These are phyloP conservation scores for Crassisporium funariophilum DNA, from an alignment of 768 basidiomycete genomes.

Conservation along the genomic window DNA sequence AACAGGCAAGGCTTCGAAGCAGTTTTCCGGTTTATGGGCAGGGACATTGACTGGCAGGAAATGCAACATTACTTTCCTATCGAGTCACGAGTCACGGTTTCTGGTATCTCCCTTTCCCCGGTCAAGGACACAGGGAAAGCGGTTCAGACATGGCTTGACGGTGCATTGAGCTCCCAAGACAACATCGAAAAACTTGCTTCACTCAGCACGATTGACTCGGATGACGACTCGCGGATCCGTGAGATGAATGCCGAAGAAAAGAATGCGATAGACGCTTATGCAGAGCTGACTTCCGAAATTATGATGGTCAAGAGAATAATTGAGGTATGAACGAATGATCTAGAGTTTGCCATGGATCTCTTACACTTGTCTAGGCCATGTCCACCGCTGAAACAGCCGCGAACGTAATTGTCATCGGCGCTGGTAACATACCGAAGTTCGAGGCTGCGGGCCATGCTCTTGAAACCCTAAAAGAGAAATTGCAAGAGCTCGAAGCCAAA, in stretches of 20 bases:
- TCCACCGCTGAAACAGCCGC: constrained; percentile 10
- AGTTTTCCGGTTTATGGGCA: neutral
- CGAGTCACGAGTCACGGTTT: constrained; percentile 6
- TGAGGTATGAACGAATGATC: constrained; percentile 18
- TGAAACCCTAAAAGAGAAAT: constrained; percentile 13
- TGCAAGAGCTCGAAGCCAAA: constrained; percentile 11
- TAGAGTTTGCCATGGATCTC: neutral
- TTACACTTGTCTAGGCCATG: constrained; percentile 11
- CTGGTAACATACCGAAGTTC: constrained; percentile 7
- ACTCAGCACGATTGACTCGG: constrained; percentile 10
- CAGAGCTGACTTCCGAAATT: constrained; percentile 35
- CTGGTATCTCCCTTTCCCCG: constrained; percentile 17
- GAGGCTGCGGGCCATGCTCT: neutral
- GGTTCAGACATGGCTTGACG: constrained; percentile 21
- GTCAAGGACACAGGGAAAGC: constrained; percentile 13
- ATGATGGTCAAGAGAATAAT: constrained; percentile 24
- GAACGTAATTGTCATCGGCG: constrained; percentile 11
- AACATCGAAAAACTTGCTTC: constrained; percentile 23
- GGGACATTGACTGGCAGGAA: neutral
- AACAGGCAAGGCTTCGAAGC: neutral
- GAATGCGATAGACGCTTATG: constrained; percentile 34
- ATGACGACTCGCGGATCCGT: constrained; percentile 27
- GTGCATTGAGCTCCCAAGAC: constrained; percentile 10
- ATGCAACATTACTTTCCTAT: neutral
- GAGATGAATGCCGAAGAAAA: constrained; percentile 42